Percentiles rank a stretch among this genome's conserved stretches.
Conservation (phyloP, 805 yeast genomes). For the Wickerhamiella australiensis region DNA sequence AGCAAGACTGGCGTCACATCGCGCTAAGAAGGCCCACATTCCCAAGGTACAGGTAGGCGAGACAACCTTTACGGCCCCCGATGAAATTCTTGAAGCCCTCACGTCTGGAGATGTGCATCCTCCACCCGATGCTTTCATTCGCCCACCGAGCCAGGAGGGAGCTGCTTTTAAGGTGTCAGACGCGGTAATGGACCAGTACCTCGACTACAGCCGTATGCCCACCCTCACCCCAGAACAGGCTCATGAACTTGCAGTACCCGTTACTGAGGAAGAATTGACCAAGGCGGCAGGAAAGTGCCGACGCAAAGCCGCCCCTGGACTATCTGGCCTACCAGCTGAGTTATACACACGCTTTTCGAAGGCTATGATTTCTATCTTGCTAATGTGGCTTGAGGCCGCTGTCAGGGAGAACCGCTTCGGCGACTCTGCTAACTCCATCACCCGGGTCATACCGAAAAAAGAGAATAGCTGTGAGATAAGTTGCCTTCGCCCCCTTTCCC, state of each 20-base stretch:
- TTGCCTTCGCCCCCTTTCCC: conserved; percentile 3
- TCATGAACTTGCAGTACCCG: not conserved
- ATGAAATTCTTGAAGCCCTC: too few species aligned
- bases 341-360: not conserved
- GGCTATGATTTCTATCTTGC: not conserved
- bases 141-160: not conserved
- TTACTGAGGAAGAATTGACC: not conserved
- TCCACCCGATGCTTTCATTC: not conserved
- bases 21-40: too few species aligned
- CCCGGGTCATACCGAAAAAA: not conserved
- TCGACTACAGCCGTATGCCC: not conserved
- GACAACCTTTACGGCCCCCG: too few species aligned
- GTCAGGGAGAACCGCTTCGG: not conserved
- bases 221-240: not conserved
- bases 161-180: too few species aligned
- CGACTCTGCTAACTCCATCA: not conserved
- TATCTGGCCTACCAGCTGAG: not conserved
- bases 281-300: not conserved
- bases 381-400: not conserved
- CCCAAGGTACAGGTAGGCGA: too few species aligned
- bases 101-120: too few species aligned
- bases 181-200: not conserved
- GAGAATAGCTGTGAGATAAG: too few species aligned
- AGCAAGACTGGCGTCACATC: too few species aligned
- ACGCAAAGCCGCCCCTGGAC: not conserved